Evolutionary conservation across 78 protist species (phyloP), one percentile per base, ranked within the genome.

Genomic region (Dictyostelium brefeldianum): DNA sequence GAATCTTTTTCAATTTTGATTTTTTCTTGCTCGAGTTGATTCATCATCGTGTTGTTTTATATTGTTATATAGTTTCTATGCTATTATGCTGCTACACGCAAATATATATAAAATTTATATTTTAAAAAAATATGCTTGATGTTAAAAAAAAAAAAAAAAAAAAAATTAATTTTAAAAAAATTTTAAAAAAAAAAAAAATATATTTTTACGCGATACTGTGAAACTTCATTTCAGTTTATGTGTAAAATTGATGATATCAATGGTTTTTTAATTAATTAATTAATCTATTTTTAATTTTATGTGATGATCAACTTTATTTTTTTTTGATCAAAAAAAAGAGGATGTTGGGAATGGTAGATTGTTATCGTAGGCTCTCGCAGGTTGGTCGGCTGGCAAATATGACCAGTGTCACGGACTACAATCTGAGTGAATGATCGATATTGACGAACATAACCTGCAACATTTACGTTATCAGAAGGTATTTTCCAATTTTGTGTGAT

Each of bases 351-450:
- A 36, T 36, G 2, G 43, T 36, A 36, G 2, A n/a, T n/a, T n/a
- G n/a, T n/a, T n/a, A n/a, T n/a, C n/a, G n/a, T n/a, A n/a, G n/a
- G n/a, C n/a, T n/a, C n/a, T n/a, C n/a, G n/a, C 82, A 12, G 97
- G 97, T 81, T 95, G 92, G 31, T 96, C 91, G 31, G 20, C 36
- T 29, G 97, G 97, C n/a, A 15, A 82, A 96, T 95, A 64, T 96
- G 98, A 18, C 98, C 98, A 10, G 98, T 97, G 47, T 80, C 83
- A 57, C 78, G 31, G 12, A 96, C 91, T 11, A 87, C 89, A 8
- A 95, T 27, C 65, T 89, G 95, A 43, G 83, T 84, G 14, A 96
- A 70, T 41, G 59, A 84, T 25, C 78, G 89, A 10, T 53, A 91
- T 29, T 81, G 79, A 73, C 89, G 83, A 47, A 80, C 95, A 54